Evolutionary conservation across 2,329 filamentous ascomycete genomes (phyloP).

Genomic region (Ceratocystis smalleyi): DNA sequence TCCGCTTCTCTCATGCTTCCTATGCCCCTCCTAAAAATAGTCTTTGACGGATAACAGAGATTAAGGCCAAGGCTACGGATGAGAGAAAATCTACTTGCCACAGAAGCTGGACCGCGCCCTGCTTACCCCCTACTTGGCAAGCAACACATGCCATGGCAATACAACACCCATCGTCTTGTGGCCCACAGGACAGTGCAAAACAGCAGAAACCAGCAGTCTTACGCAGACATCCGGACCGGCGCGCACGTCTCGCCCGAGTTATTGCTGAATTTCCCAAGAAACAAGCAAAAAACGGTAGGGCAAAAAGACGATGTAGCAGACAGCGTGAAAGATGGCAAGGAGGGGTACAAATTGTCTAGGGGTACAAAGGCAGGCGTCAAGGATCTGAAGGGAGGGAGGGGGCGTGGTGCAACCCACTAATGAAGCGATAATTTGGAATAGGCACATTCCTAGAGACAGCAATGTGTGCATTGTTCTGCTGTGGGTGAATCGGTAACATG

Average conservation of each 20-base stretch:
- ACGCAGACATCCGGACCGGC: neutral
- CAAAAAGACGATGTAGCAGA: neutral
- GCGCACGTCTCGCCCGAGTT: neutral
- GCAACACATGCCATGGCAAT: too few species aligned
- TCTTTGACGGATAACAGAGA: too few species aligned
- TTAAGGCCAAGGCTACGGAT: too few species aligned
- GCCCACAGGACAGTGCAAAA: neutral
- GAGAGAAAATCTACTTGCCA: too few species aligned
- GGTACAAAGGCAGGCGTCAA: neutral
- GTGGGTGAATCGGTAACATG: neutral
- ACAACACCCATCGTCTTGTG: too few species aligned
- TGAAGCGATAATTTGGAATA: neutral
- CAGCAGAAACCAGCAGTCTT: neutral
- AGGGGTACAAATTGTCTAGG: neutral
- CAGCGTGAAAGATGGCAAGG: neutral
- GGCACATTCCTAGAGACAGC: neutral
- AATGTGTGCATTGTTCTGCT: neutral
- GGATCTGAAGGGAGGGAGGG: neutral
- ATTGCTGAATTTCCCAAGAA: neutral
- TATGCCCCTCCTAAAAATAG: too few species aligned
- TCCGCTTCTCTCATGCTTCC: too few species aligned
- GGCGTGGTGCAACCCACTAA: neutral
- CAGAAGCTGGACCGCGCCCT: too few species aligned
- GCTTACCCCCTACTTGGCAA: too few species aligned
- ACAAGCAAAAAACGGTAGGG: neutral